phyloP scores from a whole-genome alignment of 176 grass and related monocot genomes.

The Phragmites australis region DNA sequence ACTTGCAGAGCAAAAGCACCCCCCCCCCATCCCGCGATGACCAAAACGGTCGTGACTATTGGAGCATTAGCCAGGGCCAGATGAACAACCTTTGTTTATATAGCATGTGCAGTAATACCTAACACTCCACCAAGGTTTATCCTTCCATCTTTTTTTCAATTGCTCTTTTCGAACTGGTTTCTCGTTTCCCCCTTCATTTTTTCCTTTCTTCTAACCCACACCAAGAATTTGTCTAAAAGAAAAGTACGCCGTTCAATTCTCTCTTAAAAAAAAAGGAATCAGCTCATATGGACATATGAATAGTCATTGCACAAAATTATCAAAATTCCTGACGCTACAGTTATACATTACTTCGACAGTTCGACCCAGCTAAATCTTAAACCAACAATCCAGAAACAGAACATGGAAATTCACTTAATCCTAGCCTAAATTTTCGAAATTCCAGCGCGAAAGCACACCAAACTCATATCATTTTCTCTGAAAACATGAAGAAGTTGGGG shows the following conservation, averaged over 20 bases:
- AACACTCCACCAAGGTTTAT: constrained; percentile 8
- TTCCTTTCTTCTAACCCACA: neutral
- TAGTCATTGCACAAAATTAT: neutral
- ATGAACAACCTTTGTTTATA: neutral
- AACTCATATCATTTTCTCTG: neutral
- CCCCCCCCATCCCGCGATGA: neutral
- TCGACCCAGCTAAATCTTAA: neutral
- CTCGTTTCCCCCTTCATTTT: neutral
- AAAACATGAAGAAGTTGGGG: neutral
- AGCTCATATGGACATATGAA: neutral
- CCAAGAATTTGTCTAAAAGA: neutral
- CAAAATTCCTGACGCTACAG: neutral
- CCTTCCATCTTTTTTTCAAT: neutral
- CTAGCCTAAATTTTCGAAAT: neutral
- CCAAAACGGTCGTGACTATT: neutral
- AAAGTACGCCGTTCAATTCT: neutral
- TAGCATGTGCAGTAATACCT: constrained; percentile 9
- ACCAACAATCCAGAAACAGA: neutral
- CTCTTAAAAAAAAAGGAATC: neutral
- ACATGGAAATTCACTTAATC: neutral
- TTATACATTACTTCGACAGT: neutral
- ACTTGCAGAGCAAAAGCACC: constrained; percentile 3
- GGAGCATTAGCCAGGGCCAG: neutral
- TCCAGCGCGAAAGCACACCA: neutral
- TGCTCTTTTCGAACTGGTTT: constrained; percentile 14